These are phyloP conservation scores for Crinitomyces ghanaensis DNA, from an alignment of 805 yeast species.

Conservation along the genomic window DNA sequence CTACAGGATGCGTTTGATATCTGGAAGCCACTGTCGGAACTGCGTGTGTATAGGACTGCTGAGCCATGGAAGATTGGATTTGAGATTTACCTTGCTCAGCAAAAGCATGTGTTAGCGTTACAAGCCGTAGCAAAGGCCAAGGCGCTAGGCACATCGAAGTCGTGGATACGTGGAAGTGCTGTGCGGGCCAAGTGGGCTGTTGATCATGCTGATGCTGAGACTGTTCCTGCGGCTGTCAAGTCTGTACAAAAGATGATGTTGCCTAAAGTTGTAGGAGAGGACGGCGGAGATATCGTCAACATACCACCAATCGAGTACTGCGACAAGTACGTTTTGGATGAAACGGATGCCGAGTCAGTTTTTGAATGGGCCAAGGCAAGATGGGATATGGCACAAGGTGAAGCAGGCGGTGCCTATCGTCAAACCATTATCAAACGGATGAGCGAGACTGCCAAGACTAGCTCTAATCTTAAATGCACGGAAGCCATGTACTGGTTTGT, in stretches of 20 bases:
- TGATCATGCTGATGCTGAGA: conserved; percentile 25
- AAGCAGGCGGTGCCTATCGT: no score
- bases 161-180: conserved; percentile 24
- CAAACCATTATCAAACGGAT: no score
- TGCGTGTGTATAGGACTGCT: conserved; percentile 5
- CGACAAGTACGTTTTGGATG: conserved; percentile 16
- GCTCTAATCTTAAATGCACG: no score
- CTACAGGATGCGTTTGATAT: conserved; percentile 33
- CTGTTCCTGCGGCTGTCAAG: conserved; percentile 36
- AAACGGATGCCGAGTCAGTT: conserved; percentile 7
- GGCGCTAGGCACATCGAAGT: conserved; percentile 25
- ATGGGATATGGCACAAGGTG: conserved; percentile 7
- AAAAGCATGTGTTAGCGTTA: conserved; percentile 41
- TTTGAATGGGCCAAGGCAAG: conserved; percentile 22
- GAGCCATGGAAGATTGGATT: conserved; percentile 33
- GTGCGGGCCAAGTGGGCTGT: conserved; percentile 24
- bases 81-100: conserved; percentile 32
- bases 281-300: conserved; percentile 12
- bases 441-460: no score
- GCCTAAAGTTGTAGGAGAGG: conserved; percentile 9
- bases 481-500: no score
- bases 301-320: conserved; percentile 16
- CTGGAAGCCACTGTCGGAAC: conserved; percentile 27
- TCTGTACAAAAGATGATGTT: conserved; percentile 12
- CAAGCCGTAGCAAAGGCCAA: conserved; percentile 39